These are phyloP conservation scores for Acorus gramineus DNA, from an alignment of 106 monocot species.

Conservation along the genomic window DNA sequence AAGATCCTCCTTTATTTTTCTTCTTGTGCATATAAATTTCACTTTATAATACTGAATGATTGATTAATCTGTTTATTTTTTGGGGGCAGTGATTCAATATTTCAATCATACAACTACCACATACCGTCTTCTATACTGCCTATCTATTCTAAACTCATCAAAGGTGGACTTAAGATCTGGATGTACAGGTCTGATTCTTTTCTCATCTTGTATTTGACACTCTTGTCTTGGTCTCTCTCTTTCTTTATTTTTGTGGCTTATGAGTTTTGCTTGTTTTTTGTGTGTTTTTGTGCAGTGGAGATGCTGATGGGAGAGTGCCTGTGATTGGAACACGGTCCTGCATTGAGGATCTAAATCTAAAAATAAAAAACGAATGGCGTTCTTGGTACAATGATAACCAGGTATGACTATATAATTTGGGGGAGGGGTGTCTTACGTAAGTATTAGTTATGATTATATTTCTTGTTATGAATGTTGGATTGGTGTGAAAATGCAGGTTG, in stretches of 20 bases:
- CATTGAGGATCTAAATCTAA: slow-evolving; percentile 55
- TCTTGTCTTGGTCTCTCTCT: not conserved
- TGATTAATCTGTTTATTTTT: not conserved
- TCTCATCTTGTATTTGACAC: no score
- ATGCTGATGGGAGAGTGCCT: slow-evolving; percentile 82
- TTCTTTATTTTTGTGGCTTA: not conserved
- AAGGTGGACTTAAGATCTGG: slow-evolving; percentile 73
- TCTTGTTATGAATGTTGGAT: not conserved
- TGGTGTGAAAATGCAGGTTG: slow-evolving; percentile 35
- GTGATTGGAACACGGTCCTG: slow-evolving; percentile 82
- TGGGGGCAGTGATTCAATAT: slow-evolving; percentile 43
- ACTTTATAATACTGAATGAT: not conserved
- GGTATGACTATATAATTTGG: slow-evolving; percentile 12
- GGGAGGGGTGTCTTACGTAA: no score
- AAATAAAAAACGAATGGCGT: slow-evolving; percentile 44
- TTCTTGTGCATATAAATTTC: not conserved
- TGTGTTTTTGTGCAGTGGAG: slow-evolving; percentile 41
- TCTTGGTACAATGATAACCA: slow-evolving; percentile 63
- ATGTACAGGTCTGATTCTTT: slow-evolving; percentile 54
- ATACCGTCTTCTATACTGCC: slow-evolving; percentile 46
- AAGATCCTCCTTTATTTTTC: not conserved
- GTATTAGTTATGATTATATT: not conserved
- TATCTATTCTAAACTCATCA: slow-evolving; percentile 70
- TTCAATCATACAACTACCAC: slow-evolving; percentile 47
- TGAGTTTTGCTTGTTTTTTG: not conserved